These are phyloP conservation scores for Trichaptum fuscoviolaceum DNA, from an alignment of 768 basidiomycete genomes.

Conservation along the genomic window DNA sequence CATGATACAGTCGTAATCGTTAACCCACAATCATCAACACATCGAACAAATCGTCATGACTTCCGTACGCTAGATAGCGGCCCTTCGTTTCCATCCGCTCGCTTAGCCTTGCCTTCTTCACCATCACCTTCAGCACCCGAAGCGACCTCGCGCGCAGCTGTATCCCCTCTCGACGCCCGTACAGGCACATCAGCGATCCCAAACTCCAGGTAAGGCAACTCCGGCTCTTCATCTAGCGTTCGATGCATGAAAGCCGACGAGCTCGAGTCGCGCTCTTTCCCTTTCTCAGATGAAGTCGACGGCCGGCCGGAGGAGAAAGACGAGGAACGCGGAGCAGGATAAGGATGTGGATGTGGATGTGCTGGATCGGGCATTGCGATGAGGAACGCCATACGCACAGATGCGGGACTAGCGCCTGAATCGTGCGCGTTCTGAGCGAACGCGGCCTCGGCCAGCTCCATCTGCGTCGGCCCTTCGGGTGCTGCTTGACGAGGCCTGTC, in stretches of 20 bases:
- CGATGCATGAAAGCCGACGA: neutral
- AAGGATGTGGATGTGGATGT: slow-evolving; percentile 6
- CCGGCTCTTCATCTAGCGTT: slow-evolving; percentile 7
- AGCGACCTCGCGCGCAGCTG: neutral
- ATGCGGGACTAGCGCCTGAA: slow-evolving; percentile 4
- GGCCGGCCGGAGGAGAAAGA: neutral
- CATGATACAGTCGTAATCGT: neutral
- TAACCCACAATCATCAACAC: neutral
- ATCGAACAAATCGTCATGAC: neutral
- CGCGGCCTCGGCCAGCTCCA: slow-evolving; percentile 3
- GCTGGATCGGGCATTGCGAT: slow-evolving; percentile 20
- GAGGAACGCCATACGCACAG: slow-evolving; percentile 17
- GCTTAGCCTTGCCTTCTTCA: neutral
- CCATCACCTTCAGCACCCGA: neutral
- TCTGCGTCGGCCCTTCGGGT: neutral
- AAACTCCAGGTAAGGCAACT: slow-evolving; percentile 20
- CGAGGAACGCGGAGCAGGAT: neutral
- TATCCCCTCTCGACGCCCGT: neutral
- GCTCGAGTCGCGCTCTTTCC: neutral
- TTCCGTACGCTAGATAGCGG: neutral
- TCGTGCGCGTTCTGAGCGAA: slow-evolving; percentile 7
- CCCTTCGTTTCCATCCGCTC: neutral
- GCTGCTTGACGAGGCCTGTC: slow-evolving; percentile 1
- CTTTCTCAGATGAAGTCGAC: slow-evolving; percentile 3
- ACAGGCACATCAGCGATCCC: slow-evolving; percentile 16